Evolutionary conservation across 2,329 filamentous ascomycete genomes (phyloP), one percentile per base, ranked within the genome.

Genomic region (Tolypocladium tundrense): DNA sequence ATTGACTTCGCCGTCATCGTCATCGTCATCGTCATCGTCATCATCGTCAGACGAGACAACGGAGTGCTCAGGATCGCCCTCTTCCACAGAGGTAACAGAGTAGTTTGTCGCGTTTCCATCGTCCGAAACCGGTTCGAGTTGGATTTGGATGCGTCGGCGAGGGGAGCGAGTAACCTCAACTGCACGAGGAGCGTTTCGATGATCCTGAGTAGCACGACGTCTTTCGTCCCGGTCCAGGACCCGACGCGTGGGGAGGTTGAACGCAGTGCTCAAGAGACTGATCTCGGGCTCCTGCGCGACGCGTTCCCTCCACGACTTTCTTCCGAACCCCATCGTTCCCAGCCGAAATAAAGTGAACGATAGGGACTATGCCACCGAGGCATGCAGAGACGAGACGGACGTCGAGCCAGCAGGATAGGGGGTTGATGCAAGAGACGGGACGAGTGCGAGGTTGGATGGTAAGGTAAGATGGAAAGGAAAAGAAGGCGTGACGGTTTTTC

Each of bases 221-320:
- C 51, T 42, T 41, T 58, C 55, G 40, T 54, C 35, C 19, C 58
- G 61, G 45, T 59, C 52, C 19, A 65, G 53, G 8, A 60, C 56
- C 16, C 58, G 62, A 10, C 57, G 56, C 14, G 60, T 64, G 13
- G 61, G 62, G 19, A 66, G 21, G 55, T 64, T 62, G 59, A 66
- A 64, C 41, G 59, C 56, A 27, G 60, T 54, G 24, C 57, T 54
- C 42, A 65, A 57, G 7, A 66, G 57, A 52, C 61, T 59, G 54
- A 63, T 56, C 33, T 60, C 57, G 7, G 53, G 58, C 37, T 54
- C 56, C 52, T 58, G 54, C 6, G 53, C 51, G 27, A 53, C 48
- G 43, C 54, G 51, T 42, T 53, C 58, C 40, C 48, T 50, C 31
- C 50, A 48, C n/a, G 57, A 53, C 33, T 59, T 60, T 40, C 58